Evolutionary conservation across 306 rosid species (phyloP).

Genomic region (Cyamopsis tetragonoloba): DNA sequence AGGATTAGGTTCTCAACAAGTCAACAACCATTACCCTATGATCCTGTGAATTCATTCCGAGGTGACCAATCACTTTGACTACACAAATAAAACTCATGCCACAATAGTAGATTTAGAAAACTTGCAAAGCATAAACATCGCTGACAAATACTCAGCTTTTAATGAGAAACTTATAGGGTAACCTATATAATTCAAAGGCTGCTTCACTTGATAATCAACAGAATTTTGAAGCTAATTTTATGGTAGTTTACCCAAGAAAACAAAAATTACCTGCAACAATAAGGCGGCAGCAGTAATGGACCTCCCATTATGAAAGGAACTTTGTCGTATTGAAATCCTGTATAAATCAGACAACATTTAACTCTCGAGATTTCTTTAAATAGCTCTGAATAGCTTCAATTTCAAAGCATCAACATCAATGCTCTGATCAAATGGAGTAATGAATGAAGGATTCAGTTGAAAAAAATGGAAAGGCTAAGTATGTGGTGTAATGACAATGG

Average conservation of each 20-base stretch:
- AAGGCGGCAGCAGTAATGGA: constrained; percentile 52
- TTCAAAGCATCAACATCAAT: constrained; percentile 36
- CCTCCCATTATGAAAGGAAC: constrained; percentile 49
- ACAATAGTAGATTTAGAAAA: constrained; percentile 2
- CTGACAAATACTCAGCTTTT: not conserved
- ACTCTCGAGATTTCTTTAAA: constrained; percentile 38
- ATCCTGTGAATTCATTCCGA: not conserved
- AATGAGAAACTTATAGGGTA: not conserved
- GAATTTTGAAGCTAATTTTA: constrained; percentile 30
- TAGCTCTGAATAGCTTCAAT: constrained; percentile 41
- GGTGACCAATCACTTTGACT: not conserved
- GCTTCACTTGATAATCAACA: constrained; percentile 28
- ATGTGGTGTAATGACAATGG: constrained; percentile 45
- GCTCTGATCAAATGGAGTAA: constrained; percentile 37
- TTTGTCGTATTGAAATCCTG: constrained; percentile 56
- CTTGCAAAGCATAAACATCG: not conserved
- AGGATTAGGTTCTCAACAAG: not conserved
- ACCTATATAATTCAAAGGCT: constrained; percentile 11
- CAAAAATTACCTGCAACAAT: constrained; percentile 49
- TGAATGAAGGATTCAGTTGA: constrained; percentile 32
- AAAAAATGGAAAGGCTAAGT: not conserved
- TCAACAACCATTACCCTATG: not conserved
- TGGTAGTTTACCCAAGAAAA: constrained; percentile 29
- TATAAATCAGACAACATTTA: constrained; percentile 65
- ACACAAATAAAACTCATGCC: constrained; percentile 16